A percentile compares a stretch with the other conserved stretches of the same genome.
These are phyloP conservation scores for Aureococcus anophagefferens DNA, from an alignment of 108 stramenopile genomes.

Conservation along the genomic window DNA sequence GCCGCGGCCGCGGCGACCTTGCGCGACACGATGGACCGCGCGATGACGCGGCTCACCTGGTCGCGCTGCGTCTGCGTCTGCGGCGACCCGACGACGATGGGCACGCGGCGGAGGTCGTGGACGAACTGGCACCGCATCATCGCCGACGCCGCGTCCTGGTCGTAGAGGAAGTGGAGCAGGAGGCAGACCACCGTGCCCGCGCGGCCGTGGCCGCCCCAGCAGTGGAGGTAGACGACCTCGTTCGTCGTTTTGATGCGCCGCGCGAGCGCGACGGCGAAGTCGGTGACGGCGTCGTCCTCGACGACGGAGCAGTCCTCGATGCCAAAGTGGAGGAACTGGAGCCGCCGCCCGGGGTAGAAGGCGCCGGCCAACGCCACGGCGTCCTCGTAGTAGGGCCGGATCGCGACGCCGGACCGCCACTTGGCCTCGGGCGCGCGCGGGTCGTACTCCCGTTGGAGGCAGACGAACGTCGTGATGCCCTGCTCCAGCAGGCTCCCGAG, in stretches of 20 bases:
- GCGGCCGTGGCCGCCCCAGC: slow-evolving; percentile 59
- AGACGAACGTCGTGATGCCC: slow-evolving; percentile 50
- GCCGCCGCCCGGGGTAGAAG: not conserved
- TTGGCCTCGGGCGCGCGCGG: not conserved
- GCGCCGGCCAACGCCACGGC: not conserved
- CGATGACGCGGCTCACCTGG: slow-evolving; percentile 36
- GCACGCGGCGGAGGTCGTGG: slow-evolving; percentile 46
- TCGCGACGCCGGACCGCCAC: not conserved
- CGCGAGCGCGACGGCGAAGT: slow-evolving; percentile 29
- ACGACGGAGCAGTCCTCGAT: slow-evolving; percentile 51
- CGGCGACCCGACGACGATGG: slow-evolving; percentile 43
- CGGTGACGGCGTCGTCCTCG: slow-evolving; percentile 29
- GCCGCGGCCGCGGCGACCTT: not conserved
- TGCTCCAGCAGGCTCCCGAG: slow-evolving; percentile 23
- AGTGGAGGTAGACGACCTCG: slow-evolving; percentile 48
- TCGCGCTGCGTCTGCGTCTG: slow-evolving; percentile 46
- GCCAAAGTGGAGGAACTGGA: slow-evolving; percentile 44
- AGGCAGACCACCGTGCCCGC: slow-evolving; percentile 50
- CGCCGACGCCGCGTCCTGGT: slow-evolving; percentile 21
- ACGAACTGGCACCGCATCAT: slow-evolving; percentile 46
- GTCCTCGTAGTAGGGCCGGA: slow-evolving; percentile 13
- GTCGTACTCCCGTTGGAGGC: slow-evolving; percentile 48
- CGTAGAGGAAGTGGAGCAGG: slow-evolving; percentile 53
- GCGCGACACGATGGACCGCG: not conserved
- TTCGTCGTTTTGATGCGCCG: slow-evolving; percentile 20